phyloP scores from a whole-genome alignment of 257 asterid species.

The Dorcoceras hygrometricum region DNA sequence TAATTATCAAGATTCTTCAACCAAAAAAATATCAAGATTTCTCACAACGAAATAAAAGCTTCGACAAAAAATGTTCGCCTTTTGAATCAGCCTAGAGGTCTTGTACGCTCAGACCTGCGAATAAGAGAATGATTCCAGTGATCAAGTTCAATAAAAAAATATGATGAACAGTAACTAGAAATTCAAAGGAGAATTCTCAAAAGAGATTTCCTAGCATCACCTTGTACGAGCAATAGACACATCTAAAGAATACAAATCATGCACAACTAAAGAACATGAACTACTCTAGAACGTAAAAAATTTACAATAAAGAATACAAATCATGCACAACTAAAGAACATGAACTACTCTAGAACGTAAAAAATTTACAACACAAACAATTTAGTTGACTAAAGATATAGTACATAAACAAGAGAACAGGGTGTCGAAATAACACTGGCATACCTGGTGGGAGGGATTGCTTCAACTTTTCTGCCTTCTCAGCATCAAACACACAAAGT shows the following conservation, averaged over 20 bases:
- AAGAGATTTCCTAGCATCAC: background rate
- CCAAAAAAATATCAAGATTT: background rate
- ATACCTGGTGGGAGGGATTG: slow-evolving; percentile 60
- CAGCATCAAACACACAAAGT: slow-evolving; percentile 45
- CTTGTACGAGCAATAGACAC: background rate
- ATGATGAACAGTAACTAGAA: too few species aligned
- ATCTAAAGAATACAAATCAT: background rate
- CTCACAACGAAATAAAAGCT: background rate
- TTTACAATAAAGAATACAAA: too few species aligned
- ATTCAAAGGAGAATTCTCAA: background rate
- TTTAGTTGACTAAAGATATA: background rate
- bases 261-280: background rate
- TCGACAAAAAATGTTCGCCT: too few species aligned
- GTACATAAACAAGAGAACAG: background rate
- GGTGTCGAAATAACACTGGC: background rate
- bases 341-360: background rate
- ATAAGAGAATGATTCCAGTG: background rate
- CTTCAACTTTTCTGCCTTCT: slow-evolving; percentile 56
- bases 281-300: too few species aligned
- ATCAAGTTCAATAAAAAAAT: background rate
- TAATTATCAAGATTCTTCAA: too few species aligned
- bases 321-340: too few species aligned
- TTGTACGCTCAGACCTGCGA: background rate
- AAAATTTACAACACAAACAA: too few species aligned
- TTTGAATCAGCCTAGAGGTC: background rate